These are phyloP conservation scores for Ogataea methanolica DNA, from an alignment of 805 yeast species.

Conservation along the genomic window DNA sequence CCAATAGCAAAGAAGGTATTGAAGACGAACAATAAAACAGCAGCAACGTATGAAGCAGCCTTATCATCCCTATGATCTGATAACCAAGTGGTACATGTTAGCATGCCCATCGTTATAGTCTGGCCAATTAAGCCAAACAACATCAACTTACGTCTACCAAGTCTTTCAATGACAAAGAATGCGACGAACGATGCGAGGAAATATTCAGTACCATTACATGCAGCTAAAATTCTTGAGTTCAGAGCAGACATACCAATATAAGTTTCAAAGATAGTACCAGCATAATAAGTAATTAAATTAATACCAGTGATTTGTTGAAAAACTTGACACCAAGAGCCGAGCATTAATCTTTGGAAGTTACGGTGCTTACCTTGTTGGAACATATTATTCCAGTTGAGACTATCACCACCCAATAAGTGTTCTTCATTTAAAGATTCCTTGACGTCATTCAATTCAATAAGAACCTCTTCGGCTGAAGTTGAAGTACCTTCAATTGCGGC, in stretches of 20 bases:
- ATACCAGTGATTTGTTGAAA: conserved; percentile 52
- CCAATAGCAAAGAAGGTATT: conserved; percentile 46
- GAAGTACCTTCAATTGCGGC: conserved; percentile 35
- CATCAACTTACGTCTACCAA: conserved; percentile 38
- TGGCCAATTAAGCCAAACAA: conserved; percentile 34
- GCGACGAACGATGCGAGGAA: conserved; percentile 36
- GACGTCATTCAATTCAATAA: conserved; percentile 16
- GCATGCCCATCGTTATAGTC: conserved; percentile 39
- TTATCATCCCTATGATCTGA: conserved; percentile 20
- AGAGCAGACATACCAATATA: conserved; percentile 42
- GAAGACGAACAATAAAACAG: conserved; percentile 42
- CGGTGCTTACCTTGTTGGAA: conserved; percentile 38
- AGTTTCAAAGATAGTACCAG: conserved; percentile 48
- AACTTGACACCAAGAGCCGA: conserved; percentile 40
- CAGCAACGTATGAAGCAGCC: conserved; percentile 41
- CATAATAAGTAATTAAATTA: conserved; percentile 54
- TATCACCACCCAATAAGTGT: conserved; percentile 17
- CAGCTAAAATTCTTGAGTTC: conserved; percentile 40
- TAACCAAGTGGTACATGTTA: conserved; percentile 35
- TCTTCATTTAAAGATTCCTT: conserved; percentile 17
- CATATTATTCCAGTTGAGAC: conserved; percentile 25
- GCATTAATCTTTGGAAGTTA: conserved; percentile 44
- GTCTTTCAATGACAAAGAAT: conserved; percentile 39
- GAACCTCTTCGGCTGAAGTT: conserved; percentile 9
- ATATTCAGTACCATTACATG: conserved; percentile 32